Conservation (phyloP, 1,139 yeast genomes). For the Protomyces lactucae-debilis region DNA sequence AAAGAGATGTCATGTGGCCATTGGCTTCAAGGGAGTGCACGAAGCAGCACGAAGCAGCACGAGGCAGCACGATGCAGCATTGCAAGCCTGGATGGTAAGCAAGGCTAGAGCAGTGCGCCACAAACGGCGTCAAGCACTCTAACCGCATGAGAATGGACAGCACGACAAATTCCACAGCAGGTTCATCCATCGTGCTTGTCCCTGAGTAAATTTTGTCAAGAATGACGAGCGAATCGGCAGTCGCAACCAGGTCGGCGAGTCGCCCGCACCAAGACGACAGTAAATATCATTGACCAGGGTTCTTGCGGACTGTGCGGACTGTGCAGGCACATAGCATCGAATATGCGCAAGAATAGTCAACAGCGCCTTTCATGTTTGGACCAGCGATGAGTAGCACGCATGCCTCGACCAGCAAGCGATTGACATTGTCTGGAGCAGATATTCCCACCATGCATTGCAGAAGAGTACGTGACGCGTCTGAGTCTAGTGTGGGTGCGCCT, state of each 20-base stretch:
- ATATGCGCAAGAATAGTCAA: constrained; percentile 73
- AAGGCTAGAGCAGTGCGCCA: constrained; percentile 86
- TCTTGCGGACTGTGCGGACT: too few species aligned
- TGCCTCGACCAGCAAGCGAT: constrained; percentile 34
- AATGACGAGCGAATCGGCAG: constrained; percentile 53
- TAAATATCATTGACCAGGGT: constrained; percentile 53
- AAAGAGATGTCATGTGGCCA: too few species aligned
- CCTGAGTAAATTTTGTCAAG: constrained; percentile 66
- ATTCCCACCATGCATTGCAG: constrained; percentile 50
- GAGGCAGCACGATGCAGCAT: too few species aligned
- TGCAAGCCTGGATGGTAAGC: too few species aligned
- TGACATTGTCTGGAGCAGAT: constrained; percentile 65
- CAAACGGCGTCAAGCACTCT: constrained; percentile 63
- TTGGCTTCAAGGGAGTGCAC: too few species aligned
- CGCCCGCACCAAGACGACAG: constrained; percentile 62
- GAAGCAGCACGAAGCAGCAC: too few species aligned
- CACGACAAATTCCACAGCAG: constrained; percentile 75
- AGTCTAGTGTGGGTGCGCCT: constrained; percentile 50
- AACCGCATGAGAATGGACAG: constrained; percentile 54
- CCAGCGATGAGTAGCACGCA: constrained; percentile 61
- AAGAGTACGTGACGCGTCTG: constrained; percentile 59
- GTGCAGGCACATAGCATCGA: constrained; percentile 72
- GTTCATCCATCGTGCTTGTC: constrained; percentile 86
- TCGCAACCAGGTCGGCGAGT: constrained; percentile 54
- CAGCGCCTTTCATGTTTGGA: constrained; percentile 69